phyloP scores from a whole-genome alignment of 768 basidiomycete species.

The Epithele typhae region DNA sequence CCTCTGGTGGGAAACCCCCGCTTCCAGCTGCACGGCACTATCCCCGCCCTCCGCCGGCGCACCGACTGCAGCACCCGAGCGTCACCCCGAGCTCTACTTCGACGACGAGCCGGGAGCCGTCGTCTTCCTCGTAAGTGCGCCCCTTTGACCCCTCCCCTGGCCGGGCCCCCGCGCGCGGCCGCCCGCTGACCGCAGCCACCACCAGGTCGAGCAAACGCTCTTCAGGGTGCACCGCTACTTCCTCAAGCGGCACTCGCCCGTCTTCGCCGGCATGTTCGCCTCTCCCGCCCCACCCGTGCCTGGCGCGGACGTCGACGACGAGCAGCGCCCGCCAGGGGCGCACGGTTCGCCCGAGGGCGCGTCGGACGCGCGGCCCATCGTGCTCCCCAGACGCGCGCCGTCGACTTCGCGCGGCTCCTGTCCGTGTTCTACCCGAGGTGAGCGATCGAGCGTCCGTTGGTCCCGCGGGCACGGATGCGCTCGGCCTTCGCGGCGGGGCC shows the following conservation, averaged over 20 bases:
- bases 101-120: slow-evolving; percentile 11
- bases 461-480: no score
- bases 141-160: no score
- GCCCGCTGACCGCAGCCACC: no score
- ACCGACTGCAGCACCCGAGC: not conserved
- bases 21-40: no score
- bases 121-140: slow-evolving; percentile 13
- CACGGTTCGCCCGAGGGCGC: slow-evolving; percentile 12
- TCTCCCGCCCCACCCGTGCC: no score
- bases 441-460: no score
- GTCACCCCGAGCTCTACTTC: slow-evolving; percentile 14
- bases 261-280: slow-evolving; percentile 17
- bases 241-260: slow-evolving; percentile 12
- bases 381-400: slow-evolving; percentile 4
- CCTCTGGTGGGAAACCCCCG: no score
- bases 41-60: no score
- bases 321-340: slow-evolving; percentile 13
- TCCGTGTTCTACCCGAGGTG: slow-evolving; percentile 20
- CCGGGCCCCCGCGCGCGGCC: no score
- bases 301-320: no score
- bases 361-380: slow-evolving; percentile 14
- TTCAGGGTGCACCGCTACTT: slow-evolving; percentile 21
- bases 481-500: no score
- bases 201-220: slow-evolving; percentile 17
- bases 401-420: slow-evolving; percentile 18